Base-by-base conservation (phyloP, 345 rosid genomes). In the Eutrema japonicum region DNA sequence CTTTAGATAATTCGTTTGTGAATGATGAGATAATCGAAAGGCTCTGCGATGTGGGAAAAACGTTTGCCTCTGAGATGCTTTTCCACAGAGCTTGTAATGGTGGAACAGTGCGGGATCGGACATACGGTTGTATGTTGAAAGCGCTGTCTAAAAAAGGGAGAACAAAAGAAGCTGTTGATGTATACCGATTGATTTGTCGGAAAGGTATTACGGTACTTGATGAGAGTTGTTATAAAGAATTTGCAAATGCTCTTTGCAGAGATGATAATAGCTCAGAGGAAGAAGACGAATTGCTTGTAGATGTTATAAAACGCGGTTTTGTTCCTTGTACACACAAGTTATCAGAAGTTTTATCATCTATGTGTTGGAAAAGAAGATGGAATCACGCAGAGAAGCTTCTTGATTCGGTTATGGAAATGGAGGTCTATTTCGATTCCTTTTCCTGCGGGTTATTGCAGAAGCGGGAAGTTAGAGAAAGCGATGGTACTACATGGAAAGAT, bases 21-120 rank as follows among this genome's bases (percentile, higher is more conserved):
- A 78, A 66, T 55, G 84, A 85, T 78, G 54, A 42, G 3, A 51
- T 82, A 13, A 84, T 89, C 43, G 83, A 73, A 68, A 87, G 80
- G 81, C 86, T 91, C 45, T 80, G 87, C 76, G 80, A 80, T 72
- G 77, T 83, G 83, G 87, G 83, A 36, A 86, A 74, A 83, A 66
- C 79, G 0, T 66, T 83, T 72, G 96, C 90, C 2, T 85, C 86
- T 2, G 81, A 74, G 78, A 79, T 85, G 89, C 72, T 89, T 72
- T 83, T 84, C 22, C 68, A 62, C 78, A 81, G 80, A 78, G 86
- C 85, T 70, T 74, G 74, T 66, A 65, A 78, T 55, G 70, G 47
- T 68, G 77, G 66, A 56, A 73, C 76, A 54, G 66, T 87, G 58
- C 58, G 47, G 32, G 80, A 81, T 75, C 59, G 18, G 54, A 84